Base-by-base conservation (phyloP, 768 basidiomycete species). In the Favolaschia claudopus region DNA sequence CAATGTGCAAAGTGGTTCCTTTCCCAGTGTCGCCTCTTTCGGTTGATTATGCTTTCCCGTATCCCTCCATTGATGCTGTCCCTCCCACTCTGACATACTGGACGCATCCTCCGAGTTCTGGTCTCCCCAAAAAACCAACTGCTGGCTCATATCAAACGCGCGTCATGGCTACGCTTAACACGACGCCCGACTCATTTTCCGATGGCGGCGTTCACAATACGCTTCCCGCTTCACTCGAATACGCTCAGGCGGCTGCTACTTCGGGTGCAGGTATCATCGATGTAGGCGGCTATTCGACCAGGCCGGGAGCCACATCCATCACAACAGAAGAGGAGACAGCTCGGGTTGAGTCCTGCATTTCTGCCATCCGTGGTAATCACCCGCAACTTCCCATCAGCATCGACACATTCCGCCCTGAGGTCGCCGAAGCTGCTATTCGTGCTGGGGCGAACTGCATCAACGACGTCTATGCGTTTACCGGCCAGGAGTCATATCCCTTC, bases 101-200 rank as follows among this genome's bases (percentile, higher is more conserved):
- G 87, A 74, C 69, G 4, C 81, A 80, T 65, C 76, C 78, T 13
- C 63, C 65, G 6, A 20, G 53, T 39, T 52, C 51, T 38, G 34
- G 59, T 44, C 38, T 47, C 33, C 39, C 39, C 17, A 66, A 60
- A 52, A 28, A 24, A 24, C 47, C 9, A 14, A 47, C 36, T 20
- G 44, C 40, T 27, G 48, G 25, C 40, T 67, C 67, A 20, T 68
- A 61, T 24, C 82, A 79, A 65, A 90, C 92, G 1, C 82, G 85
- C 54, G 70, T 98, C 55, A 98, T 99, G 96, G 90, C 90, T 0
- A 97, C 93, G 1, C 82, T 99, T 55, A 98, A 99, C 70, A 83
- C 84, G 7, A 98, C 96, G 0, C 96, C 96, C 3, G 96, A 99
- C 74, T 97, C 96, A 0, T 98, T 98, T 76, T 98, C 96, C 0